Base-by-base conservation (phyloP, 2,329 filamentous ascomycete species). In the Trichoderma sp. region DNA sequence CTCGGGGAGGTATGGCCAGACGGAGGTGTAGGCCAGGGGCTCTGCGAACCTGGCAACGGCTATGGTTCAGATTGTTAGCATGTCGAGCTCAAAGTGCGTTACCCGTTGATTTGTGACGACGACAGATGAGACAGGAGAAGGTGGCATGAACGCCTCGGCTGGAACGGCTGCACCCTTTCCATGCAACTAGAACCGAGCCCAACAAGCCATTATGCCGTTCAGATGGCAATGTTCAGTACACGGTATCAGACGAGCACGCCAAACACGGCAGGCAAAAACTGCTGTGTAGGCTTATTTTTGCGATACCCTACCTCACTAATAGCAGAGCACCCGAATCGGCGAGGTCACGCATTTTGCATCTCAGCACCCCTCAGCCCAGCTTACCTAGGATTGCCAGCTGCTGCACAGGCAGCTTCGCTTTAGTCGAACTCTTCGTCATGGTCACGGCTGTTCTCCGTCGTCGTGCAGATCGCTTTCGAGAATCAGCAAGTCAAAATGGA, bases 41-140 rank as follows among this genome's bases (percentile, higher is more conserved):
- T 94, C 91, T 67, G 90, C 88, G 72, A 94, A 90, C 72, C 91
- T 85, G 74, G 90, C 91, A 79, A 92, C 83, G 74, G 90, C 90
- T 92, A 70, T 43, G 65, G 39, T 66, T 67, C 58, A 51, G 12
- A 4, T 7, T 24, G 50, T 66, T 56, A 69, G 68, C 66, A 67
- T 54, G 51, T 43, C 41, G 21, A 1, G 12, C 17, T 9, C 3
- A 5, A 5, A 3, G 10, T 61, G 3, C 14, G 19, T 47, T 9
- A 7, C 10, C 1, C 26, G 4, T 24, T 6, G 1, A 17, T n/a
- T n/a, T 26, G 58, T 26, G 24, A 14, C 17, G 7, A 45, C 39
- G 45, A 15, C 41, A 7, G 3, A 7, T 41, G 24, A 30, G 21
- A 28, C 30, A 43, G 10, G 3, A 15, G 14, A 14, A 7, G 7